Evolutionary conservation across 148 eudicot species (phyloP).

Genomic region (Tetragonia tetragonoides): DNA sequence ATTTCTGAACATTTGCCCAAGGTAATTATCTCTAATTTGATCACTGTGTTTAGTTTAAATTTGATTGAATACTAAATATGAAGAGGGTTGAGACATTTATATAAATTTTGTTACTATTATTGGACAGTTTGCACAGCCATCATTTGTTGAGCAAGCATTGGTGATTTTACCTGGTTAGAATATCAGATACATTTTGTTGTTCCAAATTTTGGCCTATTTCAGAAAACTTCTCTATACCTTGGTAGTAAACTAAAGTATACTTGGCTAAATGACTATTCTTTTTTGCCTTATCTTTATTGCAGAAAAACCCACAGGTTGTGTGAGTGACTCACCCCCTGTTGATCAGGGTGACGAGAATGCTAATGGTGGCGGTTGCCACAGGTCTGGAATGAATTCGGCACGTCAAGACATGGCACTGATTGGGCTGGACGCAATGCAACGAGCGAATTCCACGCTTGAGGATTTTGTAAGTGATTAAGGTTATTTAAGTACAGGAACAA

Average conservation of each 20-base stretch:
- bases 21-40: slow-evolving; percentile 33
- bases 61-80: background rate
- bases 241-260: background rate
- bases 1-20: slow-evolving; percentile 55
- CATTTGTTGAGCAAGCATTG: slow-evolving; percentile 42
- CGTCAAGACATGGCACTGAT: slow-evolving; percentile 45
- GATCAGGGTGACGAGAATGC: slow-evolving; percentile 23
- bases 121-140: slow-evolving; percentile 45
- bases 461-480: slow-evolving; percentile 67
- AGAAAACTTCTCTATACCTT: background rate
- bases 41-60: too few relatives aligned
- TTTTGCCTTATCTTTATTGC: slow-evolving; percentile 18
- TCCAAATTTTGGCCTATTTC: background rate
- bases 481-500: too few relatives aligned
- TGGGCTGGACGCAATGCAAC: slow-evolving; percentile 77
- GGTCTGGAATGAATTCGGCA: background rate
- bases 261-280: background rate
- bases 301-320: slow-evolving; percentile 24
- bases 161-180: slow-evolving; percentile 30
- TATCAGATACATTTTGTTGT: slow-evolving; percentile 2
- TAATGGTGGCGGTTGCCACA: slow-evolving; percentile 13
- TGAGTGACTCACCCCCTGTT: slow-evolving; percentile 12
- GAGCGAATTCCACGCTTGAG: slow-evolving; percentile 93
- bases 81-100: background rate
- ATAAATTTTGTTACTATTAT: background rate